Evolutionary conservation across 257 asterid genomes (phyloP).

Genomic region (Rubia yunnanensis): DNA sequence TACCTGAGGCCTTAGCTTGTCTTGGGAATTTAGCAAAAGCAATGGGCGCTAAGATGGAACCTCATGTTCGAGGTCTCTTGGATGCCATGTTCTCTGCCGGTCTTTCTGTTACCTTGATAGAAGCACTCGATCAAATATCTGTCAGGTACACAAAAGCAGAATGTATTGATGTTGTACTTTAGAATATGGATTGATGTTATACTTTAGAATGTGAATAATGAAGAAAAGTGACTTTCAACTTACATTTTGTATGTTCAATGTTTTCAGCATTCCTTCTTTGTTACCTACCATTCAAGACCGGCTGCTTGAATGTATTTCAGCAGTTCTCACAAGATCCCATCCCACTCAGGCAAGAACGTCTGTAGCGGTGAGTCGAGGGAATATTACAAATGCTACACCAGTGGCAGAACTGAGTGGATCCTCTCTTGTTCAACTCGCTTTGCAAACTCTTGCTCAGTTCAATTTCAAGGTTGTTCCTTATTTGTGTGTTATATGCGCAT

Average conservation of each 20-base stretch:
- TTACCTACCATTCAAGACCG: slow-evolving; percentile 81
- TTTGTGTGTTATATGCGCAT: not conserved
- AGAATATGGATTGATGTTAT: slow-evolving; percentile 26
- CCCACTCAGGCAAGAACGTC: slow-evolving; percentile 64
- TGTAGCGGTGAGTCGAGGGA: slow-evolving; percentile 44
- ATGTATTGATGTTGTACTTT: slow-evolving; percentile 16
- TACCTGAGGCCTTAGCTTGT: slow-evolving; percentile 95
- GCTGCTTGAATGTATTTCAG: slow-evolving; percentile 83
- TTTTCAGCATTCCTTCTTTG: slow-evolving; percentile 82
- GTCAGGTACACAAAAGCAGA: slow-evolving; percentile 42
- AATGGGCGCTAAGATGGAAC: slow-evolving; percentile 89
- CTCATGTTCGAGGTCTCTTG: slow-evolving; percentile 78
- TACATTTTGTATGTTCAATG: slow-evolving; percentile 16
- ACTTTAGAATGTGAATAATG: slow-evolving; percentile 14
- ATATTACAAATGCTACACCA: slow-evolving; percentile 52
- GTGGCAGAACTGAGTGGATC: slow-evolving; percentile 79
- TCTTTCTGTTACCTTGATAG: slow-evolving; percentile 70
- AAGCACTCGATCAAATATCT: slow-evolving; percentile 77
- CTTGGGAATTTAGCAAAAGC: slow-evolving; percentile 98
- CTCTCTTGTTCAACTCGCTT: slow-evolving; percentile 85
- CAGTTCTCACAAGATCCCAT: slow-evolving; percentile 69
- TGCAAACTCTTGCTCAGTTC: slow-evolving; percentile 85
- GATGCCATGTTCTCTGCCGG: slow-evolving; percentile 96
- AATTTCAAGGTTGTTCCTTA: slow-evolving; percentile 58
- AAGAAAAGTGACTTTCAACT: slow-evolving; percentile 13